Evolutionary conservation across 2,329 filamentous ascomycete species (phyloP), one percentile per base, ranked within the genome.

Genomic region (Coniella lustricola): DNA sequence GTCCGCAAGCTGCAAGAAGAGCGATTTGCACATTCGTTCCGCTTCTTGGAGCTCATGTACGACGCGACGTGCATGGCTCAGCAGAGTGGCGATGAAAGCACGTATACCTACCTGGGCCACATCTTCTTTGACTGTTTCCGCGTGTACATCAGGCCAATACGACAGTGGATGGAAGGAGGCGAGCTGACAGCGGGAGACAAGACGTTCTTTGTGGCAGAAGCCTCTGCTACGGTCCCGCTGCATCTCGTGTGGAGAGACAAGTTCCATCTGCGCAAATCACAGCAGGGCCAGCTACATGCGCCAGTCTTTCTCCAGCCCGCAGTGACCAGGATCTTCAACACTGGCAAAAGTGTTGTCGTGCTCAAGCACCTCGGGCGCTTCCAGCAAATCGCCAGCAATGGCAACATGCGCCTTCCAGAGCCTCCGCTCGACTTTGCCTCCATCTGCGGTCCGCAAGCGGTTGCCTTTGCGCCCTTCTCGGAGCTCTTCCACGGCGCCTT

Each of bases 311-410:
- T 96, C 4, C 79, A 82, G 34, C 75, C 83, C 2, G 78, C 83
- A 2, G 81, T 80, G 0, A 68, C 72, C 20, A 85, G 82, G 53
- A 88, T 96, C 33, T 91, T 95, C 58, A 89, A 84, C 1, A 84
- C 88, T 1, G 91, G 91, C 0, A 96, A 96, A 65, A 94, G 85
- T 57, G 83, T 93, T 48, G 80, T 93, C 1, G 85, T 96, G 38
- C 68, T 96, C n/a, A 84, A 83, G 52, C 78, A 84, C 41, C 71
- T 95, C 10, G 79, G 82, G 35, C 72, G 75, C 48, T 72, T 76
- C 51, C 62, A 70, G 42, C 57, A 65, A 42, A 50, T 54, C 45
- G 35, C 35, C 25, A 35, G 46, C 8, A 9, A 45, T 39, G 35
- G 44, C 3, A 36, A 46, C 14, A 14, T 31, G 12, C 41, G 31